Conservation (phyloP, 1,139 yeast genomes). For the Yamadazyma friedrichii region DNA sequence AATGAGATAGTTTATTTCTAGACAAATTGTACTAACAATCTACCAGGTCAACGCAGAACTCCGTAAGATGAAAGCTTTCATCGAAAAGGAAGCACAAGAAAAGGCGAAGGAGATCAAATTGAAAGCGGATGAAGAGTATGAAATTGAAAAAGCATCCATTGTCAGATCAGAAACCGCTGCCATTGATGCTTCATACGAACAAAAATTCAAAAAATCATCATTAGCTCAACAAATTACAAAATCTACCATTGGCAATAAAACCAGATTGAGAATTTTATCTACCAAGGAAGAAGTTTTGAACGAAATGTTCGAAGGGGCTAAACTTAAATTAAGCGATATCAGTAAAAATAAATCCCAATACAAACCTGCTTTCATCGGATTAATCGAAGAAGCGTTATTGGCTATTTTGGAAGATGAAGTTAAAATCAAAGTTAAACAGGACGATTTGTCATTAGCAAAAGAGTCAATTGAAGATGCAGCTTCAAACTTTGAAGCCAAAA, state of each 20-base stretch:
- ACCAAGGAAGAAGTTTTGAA: slow-evolving; percentile 83
- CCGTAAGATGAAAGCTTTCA: slow-evolving; percentile 97
- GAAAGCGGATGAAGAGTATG: slow-evolving; percentile 98
- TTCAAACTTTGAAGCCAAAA: slow-evolving; percentile 58
- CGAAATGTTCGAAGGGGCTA: slow-evolving; percentile 71
- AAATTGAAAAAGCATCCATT: slow-evolving; percentile 92
- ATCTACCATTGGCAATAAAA: slow-evolving; percentile 93
- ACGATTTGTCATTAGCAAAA: slow-evolving; percentile 63
- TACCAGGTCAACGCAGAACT: slow-evolving; percentile 88
- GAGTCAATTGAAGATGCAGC: slow-evolving; percentile 64
- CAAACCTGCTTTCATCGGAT: slow-evolving; percentile 66
- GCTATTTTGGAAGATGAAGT: slow-evolving; percentile 73
- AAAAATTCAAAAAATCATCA: slow-evolving; percentile 85
- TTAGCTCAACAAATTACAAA: slow-evolving; percentile 94
- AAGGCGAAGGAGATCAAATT: slow-evolving; percentile 94
- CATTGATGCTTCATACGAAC: slow-evolving; percentile 78
- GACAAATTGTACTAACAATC: slow-evolving; percentile 4
- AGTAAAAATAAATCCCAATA: slow-evolving; percentile 53
- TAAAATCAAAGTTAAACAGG: slow-evolving; percentile 64
- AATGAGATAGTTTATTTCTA: too few species aligned
- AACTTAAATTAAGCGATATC: slow-evolving; percentile 56
- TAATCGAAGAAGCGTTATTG: slow-evolving; percentile 80
- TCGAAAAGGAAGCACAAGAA: slow-evolving; percentile 98
- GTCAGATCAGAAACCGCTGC: slow-evolving; percentile 91
- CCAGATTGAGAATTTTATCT: slow-evolving; percentile 83